A percentile compares a stretch with the other conserved stretches of the same genome.
Conservation (phyloP, 495 filamentous ascomycete species). For the Terfezia boudieri region DNA sequence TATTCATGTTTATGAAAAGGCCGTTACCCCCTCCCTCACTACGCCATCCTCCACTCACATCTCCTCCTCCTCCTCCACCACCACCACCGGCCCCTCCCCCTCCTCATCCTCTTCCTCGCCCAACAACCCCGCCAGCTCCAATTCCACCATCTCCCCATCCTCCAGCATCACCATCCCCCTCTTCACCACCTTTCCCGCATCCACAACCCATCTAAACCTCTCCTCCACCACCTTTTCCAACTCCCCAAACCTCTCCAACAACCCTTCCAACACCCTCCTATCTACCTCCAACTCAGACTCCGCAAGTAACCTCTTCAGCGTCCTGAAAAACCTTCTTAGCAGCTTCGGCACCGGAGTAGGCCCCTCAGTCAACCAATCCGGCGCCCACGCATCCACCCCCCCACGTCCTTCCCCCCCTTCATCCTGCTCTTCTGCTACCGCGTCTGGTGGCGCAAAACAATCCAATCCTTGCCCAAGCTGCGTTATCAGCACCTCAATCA, state of each 20-base stretch:
- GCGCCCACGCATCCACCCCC: background rate
- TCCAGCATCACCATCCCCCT: slow-evolving; percentile 47
- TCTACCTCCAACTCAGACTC: slow-evolving; percentile 4
- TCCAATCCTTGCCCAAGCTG: slow-evolving; percentile 53
- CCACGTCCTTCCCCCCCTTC: slow-evolving; percentile 33
- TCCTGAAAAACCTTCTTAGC: slow-evolving; percentile 30
- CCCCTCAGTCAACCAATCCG: background rate
- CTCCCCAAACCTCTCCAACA: slow-evolving; percentile 29
- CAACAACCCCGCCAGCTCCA: slow-evolving; percentile 52
- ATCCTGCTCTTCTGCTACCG: slow-evolving; percentile 31
- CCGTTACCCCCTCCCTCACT: no score
- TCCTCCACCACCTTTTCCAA: slow-evolving; percentile 32
- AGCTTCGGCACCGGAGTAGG: slow-evolving; percentile 12
- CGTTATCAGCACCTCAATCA: slow-evolving; percentile 39
- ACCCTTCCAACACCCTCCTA: slow-evolving; percentile 19
- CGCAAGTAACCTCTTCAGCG: slow-evolving; percentile 20
- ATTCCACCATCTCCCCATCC: slow-evolving; percentile 55
- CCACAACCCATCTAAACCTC: slow-evolving; percentile 44
- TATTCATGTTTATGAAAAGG: no score
- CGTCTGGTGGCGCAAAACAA: slow-evolving; percentile 31
- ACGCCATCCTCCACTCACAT: no score
- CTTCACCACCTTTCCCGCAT: slow-evolving; percentile 30
- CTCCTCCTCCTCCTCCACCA: slow-evolving; percentile 32
- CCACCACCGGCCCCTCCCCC: slow-evolving; percentile 67
- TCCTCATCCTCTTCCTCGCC: slow-evolving; percentile 57